These are phyloP conservation scores for Rhodosorus marinus DNA, from an alignment of 23 red algal species.

Conservation along the genomic window DNA sequence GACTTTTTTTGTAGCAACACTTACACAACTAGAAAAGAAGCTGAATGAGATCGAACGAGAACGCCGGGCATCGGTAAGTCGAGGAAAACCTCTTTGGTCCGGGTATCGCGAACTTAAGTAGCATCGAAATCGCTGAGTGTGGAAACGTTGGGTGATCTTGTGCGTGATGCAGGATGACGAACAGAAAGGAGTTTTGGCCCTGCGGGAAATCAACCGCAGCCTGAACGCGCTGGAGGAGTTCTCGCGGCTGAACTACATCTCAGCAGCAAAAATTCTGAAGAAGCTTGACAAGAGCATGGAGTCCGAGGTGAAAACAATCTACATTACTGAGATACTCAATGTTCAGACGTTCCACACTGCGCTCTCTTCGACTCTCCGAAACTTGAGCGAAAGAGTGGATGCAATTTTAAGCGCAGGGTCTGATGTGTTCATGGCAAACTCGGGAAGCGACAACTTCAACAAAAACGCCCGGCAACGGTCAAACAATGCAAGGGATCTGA, in stretches of 20 bases:
- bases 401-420: background rate
- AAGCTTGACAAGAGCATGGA: background rate
- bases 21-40: no score
- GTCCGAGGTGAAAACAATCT: background rate
- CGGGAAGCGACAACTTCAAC: background rate
- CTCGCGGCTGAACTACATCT: background rate
- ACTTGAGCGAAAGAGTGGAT: background rate
- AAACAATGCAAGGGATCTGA: background rate
- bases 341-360: background rate
- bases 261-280: background rate
- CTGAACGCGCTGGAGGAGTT: background rate
- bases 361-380: background rate
- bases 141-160: no score
- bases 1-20: background rate
- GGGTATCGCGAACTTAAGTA: no score
- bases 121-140: no score
- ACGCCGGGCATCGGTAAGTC: no score
- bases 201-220: no score
- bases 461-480: background rate
- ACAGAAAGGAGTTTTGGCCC: no score
- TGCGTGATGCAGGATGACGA: no score
- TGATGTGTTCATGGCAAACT: no score
- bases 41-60: no score
- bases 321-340: background rate
- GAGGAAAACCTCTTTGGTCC: no score